Evolutionary conservation across 805 yeast species (phyloP).

Genomic region (Yarrowia sp.): DNA sequence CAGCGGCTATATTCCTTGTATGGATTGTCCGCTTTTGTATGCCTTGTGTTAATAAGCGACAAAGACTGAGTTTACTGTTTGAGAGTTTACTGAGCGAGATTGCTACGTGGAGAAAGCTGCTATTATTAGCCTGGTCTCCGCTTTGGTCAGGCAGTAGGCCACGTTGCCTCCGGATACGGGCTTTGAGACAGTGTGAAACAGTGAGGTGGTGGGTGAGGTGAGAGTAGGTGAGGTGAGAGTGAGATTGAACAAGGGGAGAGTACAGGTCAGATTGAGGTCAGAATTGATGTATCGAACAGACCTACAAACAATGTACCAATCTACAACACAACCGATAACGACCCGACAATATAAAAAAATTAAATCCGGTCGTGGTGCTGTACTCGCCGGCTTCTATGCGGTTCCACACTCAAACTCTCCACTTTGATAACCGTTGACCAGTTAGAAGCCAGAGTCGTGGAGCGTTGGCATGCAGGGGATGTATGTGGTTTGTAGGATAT

Average conservation of each 20-base stretch:
- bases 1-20: too few species aligned
- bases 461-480: slow-evolving; percentile 20
- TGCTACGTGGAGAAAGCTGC: background rate
- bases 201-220: background rate
- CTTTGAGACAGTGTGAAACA: background rate
- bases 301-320: too few species aligned
- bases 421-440: background rate
- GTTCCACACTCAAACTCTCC: slow-evolving; percentile 8
- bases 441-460: background rate
- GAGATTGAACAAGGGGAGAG: too few species aligned
- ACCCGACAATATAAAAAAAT: too few species aligned
- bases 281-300: too few species aligned
- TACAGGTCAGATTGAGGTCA: too few species aligned
- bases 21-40: too few species aligned
- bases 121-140: background rate
- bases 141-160: background rate
- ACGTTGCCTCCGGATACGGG: slow-evolving; percentile 9
- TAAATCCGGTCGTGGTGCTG: too few species aligned
- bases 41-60: too few species aligned
- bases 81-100: too few species aligned
- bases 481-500: background rate
- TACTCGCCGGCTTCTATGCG: background rate
- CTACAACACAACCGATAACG: too few species aligned
- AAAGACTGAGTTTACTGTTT: background rate
- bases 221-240: too few species aligned